Evolutionary conservation across 257 asterid species (phyloP).

Genomic region (Craterostigma plantagineum): DNA sequence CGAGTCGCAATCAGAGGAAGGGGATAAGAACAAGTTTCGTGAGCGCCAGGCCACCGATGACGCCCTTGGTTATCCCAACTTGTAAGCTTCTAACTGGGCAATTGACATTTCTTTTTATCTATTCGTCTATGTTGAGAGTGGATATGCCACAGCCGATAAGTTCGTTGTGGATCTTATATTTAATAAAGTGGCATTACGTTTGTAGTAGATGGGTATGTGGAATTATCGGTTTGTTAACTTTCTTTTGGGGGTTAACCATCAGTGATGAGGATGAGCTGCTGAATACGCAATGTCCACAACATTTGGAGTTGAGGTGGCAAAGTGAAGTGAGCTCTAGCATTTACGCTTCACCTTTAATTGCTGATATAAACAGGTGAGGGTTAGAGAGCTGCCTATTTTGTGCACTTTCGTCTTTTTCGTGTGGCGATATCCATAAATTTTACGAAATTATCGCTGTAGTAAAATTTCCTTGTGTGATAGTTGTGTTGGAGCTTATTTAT

Average conservation of each 20-base stretch:
- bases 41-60: conserved; percentile 94
- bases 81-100: conserved; percentile 23
- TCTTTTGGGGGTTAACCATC: conserved; percentile 9
- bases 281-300: conserved; percentile 93
- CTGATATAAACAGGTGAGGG: conserved; percentile 85
- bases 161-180: background rate
- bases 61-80: conserved; percentile 70
- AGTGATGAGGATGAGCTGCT: conserved; percentile 83
- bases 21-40: conserved; percentile 58
- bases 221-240: background rate
- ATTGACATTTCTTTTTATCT: background rate
- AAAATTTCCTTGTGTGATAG: background rate
- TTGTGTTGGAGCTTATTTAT: background rate
- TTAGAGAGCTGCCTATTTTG: conserved; percentile 3
- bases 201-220: background rate
- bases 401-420: conserved; percentile 1
- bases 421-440: background rate
- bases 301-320: conserved; percentile 97
- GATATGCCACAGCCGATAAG: background rate
- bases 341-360: conserved; percentile 80
- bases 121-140: background rate
- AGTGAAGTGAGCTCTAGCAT: conserved; percentile 96
- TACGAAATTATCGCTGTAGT: background rate
- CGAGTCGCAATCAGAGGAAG: conserved; percentile 46
- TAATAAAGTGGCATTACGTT: background rate